These are phyloP conservation scores for Pseudopithomyces maydicus DNA, from an alignment of 2,329 filamentous ascomycete genomes.

Conservation along the genomic window DNA sequence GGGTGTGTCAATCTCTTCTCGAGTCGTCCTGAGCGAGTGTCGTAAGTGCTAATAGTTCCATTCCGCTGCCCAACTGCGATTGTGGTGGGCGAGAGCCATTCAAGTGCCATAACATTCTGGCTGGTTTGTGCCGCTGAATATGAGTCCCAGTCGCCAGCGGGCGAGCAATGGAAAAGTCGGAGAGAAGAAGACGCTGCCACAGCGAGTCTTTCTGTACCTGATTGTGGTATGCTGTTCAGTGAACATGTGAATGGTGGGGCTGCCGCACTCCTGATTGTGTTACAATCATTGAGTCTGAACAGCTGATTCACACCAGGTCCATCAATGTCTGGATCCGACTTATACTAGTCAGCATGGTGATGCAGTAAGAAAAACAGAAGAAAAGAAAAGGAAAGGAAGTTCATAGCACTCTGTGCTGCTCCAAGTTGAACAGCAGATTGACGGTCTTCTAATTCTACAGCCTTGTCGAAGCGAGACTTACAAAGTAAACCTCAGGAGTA, in stretches of 20 bases:
- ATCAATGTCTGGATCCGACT: slow-evolving; percentile 31
- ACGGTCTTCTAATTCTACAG: neutral
- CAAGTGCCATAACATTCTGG: slow-evolving; percentile 38
- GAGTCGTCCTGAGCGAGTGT: slow-evolving; percentile 31
- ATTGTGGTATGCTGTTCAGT: slow-evolving; percentile 22
- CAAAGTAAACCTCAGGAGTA: slow-evolving; percentile 19
- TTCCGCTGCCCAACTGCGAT: slow-evolving; percentile 40
- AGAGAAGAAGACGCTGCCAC: slow-evolving; percentile 35
- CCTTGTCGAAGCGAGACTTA: neutral
- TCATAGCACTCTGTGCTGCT: neutral
- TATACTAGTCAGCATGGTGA: slow-evolving; percentile 3
- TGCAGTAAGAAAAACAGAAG: too few species aligned
- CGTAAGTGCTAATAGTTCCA: slow-evolving; percentile 39
- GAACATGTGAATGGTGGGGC: slow-evolving; percentile 26
- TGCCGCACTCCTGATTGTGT: slow-evolving; percentile 34
- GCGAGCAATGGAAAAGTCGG: slow-evolving; percentile 27
- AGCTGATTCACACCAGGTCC: slow-evolving; percentile 33
- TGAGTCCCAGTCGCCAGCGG: slow-evolving; percentile 27
- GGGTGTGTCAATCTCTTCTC: slow-evolving; percentile 34
- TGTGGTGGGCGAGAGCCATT: slow-evolving; percentile 39
- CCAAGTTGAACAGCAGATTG: neutral
- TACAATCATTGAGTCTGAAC: slow-evolving; percentile 30
- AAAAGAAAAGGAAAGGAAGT: neutral
- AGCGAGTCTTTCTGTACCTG: slow-evolving; percentile 34
- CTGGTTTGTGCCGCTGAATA: slow-evolving; percentile 8